phyloP scores from a whole-genome alignment of 345 rosid genomes.

The Microcos paniculata region DNA sequence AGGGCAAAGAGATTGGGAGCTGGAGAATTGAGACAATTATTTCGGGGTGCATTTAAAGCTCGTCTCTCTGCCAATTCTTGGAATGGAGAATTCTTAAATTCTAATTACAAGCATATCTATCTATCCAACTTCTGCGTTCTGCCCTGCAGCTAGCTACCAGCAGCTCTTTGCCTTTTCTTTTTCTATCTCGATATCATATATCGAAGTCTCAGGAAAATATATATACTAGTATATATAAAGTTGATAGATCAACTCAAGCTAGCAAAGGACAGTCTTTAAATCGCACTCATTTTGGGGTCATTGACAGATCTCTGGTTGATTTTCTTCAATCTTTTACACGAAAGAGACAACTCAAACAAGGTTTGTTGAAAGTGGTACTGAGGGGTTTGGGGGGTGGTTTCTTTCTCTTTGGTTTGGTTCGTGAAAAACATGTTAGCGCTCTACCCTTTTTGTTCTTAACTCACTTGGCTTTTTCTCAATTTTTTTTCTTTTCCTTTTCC shows the following conservation, averaged over 20 bases:
- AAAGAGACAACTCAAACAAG: slow-evolving; percentile 32
- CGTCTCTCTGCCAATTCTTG: slow-evolving; percentile 17
- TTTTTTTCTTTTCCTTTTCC: not conserved
- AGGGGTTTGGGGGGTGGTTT: not conserved
- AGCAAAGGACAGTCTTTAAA: slow-evolving; percentile 13
- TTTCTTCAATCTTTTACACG: slow-evolving; percentile 24
- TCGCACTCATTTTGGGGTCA: slow-evolving; percentile 11
- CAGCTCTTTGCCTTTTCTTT: slow-evolving; percentile 2
- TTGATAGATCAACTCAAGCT: slow-evolving; percentile 17
- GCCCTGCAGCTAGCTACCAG: not conserved
- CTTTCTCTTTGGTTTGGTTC: slow-evolving; percentile 4
- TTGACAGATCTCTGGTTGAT: slow-evolving; percentile 14
- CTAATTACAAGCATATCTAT: not conserved
- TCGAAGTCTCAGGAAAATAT: not conserved
- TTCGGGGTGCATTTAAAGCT: slow-evolving; percentile 26
- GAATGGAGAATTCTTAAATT: slow-evolving; percentile 24
- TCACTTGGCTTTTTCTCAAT: slow-evolving; percentile 1
- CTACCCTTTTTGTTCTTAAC: not conserved
- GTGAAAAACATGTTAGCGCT: not conserved
- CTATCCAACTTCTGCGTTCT: not conserved
- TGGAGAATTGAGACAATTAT: slow-evolving; percentile 13
- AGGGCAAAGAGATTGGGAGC: slow-evolving; percentile 9
- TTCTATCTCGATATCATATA: not conserved
- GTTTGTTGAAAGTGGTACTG: slow-evolving; percentile 4
- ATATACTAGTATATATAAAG: not conserved